Evolutionary conservation across 164 flowering plant species (phyloP), one percentile per base, ranked within the genome.

Genomic region (Houttuynia cordata): DNA sequence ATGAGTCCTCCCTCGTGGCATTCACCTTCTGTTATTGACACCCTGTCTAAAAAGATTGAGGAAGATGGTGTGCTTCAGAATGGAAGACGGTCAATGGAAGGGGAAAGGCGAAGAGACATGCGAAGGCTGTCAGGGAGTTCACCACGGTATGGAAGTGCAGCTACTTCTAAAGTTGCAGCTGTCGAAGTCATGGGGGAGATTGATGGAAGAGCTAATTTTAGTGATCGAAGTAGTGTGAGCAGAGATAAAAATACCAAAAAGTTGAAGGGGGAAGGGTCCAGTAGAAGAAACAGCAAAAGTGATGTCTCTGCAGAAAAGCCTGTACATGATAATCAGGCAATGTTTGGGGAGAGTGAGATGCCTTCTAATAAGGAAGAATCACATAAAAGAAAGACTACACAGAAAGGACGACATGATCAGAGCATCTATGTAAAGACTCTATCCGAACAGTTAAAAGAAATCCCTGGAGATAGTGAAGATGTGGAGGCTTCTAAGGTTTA

Each of bases 1-100:
- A 80, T 90, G 5, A 91, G 96, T 71, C 91, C 96, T 53, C 85
- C 86, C 14, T 77, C 91, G 13, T 86, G 88, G 92, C 83, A 86
- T 59, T 88, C 97, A 17, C 86, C 92, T 61, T 78, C 86, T 10
- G 71, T 79, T 34, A 56, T 70, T 58, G 89, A 83, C 63, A 13
- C 75, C 34, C 77, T 80, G 58, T 40, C 80, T 19, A 83, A 72
- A 76, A 77, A 74, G 56, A 75, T 76, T 37, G 88, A 80, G 57
- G 74, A 59, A 59, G 86, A 79, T 63, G 70, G 66, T 8, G 64
- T 34, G 15, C 39, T 75, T 24, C 78, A 60, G 5, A 82, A 65
- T 62, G 86, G 85, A 21, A 83, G 94, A 68, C 72, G 83, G 68
- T 87, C 96, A 3, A 67, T 78, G 19, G 87, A 82, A 8, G 25